Base-by-base conservation (phyloP, 1,284 basidiomycete genomes). In the Gymnopus androsaceus region DNA sequence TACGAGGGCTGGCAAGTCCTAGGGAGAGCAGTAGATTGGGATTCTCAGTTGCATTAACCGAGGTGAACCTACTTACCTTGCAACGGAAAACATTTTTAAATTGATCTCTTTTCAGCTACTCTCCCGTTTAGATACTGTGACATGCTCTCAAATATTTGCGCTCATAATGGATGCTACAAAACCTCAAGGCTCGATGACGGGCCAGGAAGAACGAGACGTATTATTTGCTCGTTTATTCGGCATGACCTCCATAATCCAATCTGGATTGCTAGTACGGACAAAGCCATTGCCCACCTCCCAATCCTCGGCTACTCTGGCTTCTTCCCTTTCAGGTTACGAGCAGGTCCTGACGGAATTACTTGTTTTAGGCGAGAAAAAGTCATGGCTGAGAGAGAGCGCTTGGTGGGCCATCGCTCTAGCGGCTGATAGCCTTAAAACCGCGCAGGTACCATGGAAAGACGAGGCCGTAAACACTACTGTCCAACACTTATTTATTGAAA, bases 191-290 rank as follows among this genome's bases (percentile, higher is more conserved):
- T 85, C 87, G 40, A 86, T 92, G 82, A 88, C 85, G 51, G 91
- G 94, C 3, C 88, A 94, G 66, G 96, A 98, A 71, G 90, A 95
- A 72, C 87, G 95, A 58, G 96, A 98, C 69, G 75, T 92, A 54
- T 80, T 95, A 58, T 98, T 99, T 69, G 95, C 94, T 15, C 86
- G 93, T 36, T 76, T 99, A 17, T 98, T 98, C 69, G 96, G 96
- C 27, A 76, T 98, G 59, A 89, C 87, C 31, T 76, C 90, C 28
- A 75, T 96, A 67, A 81, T 94, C 50, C 88, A 90, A 60, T 96
- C 94, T 9, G 87, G 90, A 14, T 75, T 94, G 38, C 75, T 95
- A 54, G 85, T 90, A 44, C 81, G 86, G 34, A 72, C 76, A 28
- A 78, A 69, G 4, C 77, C 84, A 1, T 69, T 88, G 2, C 72